Evolutionary conservation across 148 eudicot species (phyloP), one percentile per base, ranked within the genome.

Genomic region (Bassia scoparia): DNA sequence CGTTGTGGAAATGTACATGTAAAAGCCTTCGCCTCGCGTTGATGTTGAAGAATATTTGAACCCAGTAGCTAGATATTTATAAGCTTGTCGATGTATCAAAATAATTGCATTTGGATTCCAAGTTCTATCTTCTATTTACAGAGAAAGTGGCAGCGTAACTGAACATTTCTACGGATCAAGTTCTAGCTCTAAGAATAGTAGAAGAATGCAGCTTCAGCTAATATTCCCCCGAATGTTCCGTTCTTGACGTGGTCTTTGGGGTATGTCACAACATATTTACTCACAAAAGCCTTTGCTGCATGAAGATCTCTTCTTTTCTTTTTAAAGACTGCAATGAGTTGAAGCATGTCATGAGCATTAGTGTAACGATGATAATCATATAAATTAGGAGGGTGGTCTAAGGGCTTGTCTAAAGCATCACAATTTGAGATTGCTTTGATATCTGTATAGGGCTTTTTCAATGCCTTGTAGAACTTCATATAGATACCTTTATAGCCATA

Each of bases 401-500:
- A 72, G 4, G 66, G 68, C 33, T 61, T 64, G 3, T 38, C 1
- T 33, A 74, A 34, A 0, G 48, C 80, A 33, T 80, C 80, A 31
- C 83, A 80, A 53, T 80, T 80, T 27, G 83, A 67, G 58, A 80
- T 80, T 46, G 52, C 43, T 72, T 80, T 76, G 76, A 80, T 76
- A 34, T 80, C 80, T 1, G 77, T 80, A 30, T 80, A 76, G 10
- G 54, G 56, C 3, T 72, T 29, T 29, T 71, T 80, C 8, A 80
- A 12, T 20, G 83, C 77, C 4, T 71, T 26, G 58, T 80, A 76
- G 53, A 76, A 80, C 75, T 71, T 58, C 20, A 80, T 49, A 43
- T 65, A 65, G 9, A 24, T 41, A 93, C 98, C 93, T 33, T 72
- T 79, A 59, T 93, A 93, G 69, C 58, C n/a, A 31, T 71, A 71